These are phyloP conservation scores for Musa itinerans DNA, from an alignment of 176 grass and related monocot genomes.

Conservation along the genomic window DNA sequence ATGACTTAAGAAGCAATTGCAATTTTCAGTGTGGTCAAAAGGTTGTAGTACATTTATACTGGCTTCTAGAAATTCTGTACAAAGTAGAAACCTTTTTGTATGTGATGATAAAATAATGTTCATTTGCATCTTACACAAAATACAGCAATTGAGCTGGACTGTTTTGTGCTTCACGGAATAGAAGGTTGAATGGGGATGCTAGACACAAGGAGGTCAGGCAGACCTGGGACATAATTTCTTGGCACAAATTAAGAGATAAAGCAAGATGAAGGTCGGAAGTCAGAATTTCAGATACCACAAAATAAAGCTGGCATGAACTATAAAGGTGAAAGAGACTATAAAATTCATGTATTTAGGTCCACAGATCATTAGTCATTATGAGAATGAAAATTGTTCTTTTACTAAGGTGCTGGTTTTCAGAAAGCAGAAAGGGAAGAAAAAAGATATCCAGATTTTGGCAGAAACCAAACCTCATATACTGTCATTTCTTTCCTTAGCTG, in stretches of 20 bases:
- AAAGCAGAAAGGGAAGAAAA: slow-evolving; percentile 1
- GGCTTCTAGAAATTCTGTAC: not conserved
- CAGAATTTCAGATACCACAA: too few relatives aligned
- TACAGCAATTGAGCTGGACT: too few relatives aligned
- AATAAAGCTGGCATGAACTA: not conserved
- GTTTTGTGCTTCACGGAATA: too few relatives aligned
- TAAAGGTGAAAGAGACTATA: not conserved
- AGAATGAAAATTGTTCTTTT: not conserved
- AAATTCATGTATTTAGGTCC: not conserved
- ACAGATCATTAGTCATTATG: not conserved
- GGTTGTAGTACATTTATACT: not conserved
- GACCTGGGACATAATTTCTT: too few relatives aligned
- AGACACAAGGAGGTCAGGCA: too few relatives aligned
- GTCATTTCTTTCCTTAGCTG: slow-evolving; percentile 96
- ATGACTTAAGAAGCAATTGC: not conserved
- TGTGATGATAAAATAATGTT: too few relatives aligned
- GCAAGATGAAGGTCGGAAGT: too few relatives aligned
- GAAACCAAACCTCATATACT: slow-evolving; percentile 71
- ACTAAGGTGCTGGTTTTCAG: not conserved
- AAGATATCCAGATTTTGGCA: not conserved
- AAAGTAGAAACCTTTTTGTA: not conserved
- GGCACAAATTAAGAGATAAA: too few relatives aligned
- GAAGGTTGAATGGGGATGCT: too few relatives aligned
- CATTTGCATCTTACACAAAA: too few relatives aligned
- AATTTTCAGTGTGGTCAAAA: not conserved